A percentile compares a stretch with the other conserved stretches of the same genome.
These are phyloP conservation scores for Geosiphon pyriformis DNA, from an alignment of 192 early-diverging fungal species.

Conservation along the genomic window DNA sequence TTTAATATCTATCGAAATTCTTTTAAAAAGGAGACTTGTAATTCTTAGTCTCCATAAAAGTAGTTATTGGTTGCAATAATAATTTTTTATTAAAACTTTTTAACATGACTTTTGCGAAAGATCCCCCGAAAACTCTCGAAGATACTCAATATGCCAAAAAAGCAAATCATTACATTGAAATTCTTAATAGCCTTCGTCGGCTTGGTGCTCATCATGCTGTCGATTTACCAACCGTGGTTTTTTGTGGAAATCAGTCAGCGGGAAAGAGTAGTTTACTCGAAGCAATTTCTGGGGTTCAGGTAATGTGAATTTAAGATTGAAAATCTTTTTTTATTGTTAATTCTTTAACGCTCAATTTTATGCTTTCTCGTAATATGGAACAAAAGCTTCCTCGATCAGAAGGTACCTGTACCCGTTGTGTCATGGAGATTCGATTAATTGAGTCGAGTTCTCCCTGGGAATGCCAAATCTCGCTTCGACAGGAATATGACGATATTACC, in stretches of 20 bases:
- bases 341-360: neutral
- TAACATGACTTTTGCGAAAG: neutral
- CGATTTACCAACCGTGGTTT: slow-evolving; percentile 51
- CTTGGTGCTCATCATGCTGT: slow-evolving; percentile 12
- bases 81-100: neutral
- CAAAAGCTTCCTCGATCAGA: slow-evolving; percentile 40
- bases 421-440: slow-evolving; percentile 46
- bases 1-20: too few species aligned
- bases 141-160: slow-evolving; percentile 7
- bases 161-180: neutral
- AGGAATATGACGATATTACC: slow-evolving; percentile 40
- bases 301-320: too few species aligned
- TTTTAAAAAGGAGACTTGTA: too few species aligned
- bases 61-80: neutral
- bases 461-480: slow-evolving; percentile 42
- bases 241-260: slow-evolving; percentile 51
- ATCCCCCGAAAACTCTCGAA: neutral
- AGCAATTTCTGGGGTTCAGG: slow-evolving; percentile 43
- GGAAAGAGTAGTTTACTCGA: slow-evolving; percentile 50
- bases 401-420: slow-evolving; percentile 51
- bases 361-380: neutral
- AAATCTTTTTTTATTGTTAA: neutral
- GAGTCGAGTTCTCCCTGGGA: slow-evolving; percentile 29
- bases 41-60: too few species aligned
- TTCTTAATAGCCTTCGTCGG: slow-evolving; percentile 1